Evolutionary conservation across 129 eudicot genomes (phyloP).

Genomic region (Heracleum sosnowskyi): DNA sequence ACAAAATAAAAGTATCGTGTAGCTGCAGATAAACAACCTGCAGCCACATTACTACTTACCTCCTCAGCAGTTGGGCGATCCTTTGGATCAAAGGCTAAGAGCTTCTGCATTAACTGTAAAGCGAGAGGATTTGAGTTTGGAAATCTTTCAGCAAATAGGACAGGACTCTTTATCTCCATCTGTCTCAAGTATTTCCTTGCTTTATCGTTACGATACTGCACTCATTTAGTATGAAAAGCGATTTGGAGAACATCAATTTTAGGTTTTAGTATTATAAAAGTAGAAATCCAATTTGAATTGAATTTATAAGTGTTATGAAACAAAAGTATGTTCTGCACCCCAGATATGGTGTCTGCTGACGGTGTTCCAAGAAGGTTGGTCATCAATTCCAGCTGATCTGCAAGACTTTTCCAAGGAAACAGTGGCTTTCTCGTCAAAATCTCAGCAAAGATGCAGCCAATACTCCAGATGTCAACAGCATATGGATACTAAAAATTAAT

Average conservation of each 20-base stretch:
- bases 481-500: slow-evolving; percentile 74
- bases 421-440: slow-evolving; percentile 80
- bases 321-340: slow-evolving; percentile 33
- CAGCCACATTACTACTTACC: slow-evolving; percentile 26
- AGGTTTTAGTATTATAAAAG: not conserved
- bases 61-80: slow-evolving; percentile 88
- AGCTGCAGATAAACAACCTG: not conserved
- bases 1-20: not conserved
- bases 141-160: slow-evolving; percentile 61
- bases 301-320: not conserved
- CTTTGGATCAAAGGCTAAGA: slow-evolving; percentile 91
- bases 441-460: slow-evolving; percentile 94
- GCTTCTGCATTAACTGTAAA: slow-evolving; percentile 57
- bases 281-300: not conserved
- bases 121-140: slow-evolving; percentile 59
- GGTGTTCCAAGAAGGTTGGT: slow-evolving; percentile 97
- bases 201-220: slow-evolving; percentile 77
- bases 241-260: not conserved
- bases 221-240: not conserved
- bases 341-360: slow-evolving; percentile 66
- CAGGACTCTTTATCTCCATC: slow-evolving; percentile 71
- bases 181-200: slow-evolving; percentile 68
- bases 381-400: slow-evolving; percentile 22
- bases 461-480: slow-evolving; percentile 96
- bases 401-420: slow-evolving; percentile 91